Evolutionary conservation across 1,284 basidiomycete species (phyloP).

Genomic region (Ceratobasidium sp.): DNA sequence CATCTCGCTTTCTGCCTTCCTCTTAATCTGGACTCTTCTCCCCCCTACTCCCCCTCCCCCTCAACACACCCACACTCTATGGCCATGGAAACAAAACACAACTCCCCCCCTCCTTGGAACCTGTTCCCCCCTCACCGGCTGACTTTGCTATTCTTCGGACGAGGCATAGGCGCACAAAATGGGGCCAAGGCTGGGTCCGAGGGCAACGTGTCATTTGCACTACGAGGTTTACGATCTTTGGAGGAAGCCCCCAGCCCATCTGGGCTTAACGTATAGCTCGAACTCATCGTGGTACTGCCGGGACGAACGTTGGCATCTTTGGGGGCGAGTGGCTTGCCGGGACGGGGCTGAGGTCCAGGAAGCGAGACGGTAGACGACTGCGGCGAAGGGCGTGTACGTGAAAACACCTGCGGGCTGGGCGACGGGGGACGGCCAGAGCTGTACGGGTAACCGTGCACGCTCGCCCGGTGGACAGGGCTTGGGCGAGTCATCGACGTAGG

Average conservation of each 20-base stretch:
- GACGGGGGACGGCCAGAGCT: constrained; percentile 18
- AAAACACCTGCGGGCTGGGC: constrained; percentile 20
- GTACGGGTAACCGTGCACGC: constrained; percentile 28
- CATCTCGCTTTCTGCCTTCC: constrained; percentile 5
- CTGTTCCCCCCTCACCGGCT: not conserved
- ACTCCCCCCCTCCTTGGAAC: not conserved
- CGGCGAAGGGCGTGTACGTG: constrained; percentile 9
- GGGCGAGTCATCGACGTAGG: constrained; percentile 15
- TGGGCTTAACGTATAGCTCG: not conserved
- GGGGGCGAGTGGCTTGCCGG: constrained; percentile 19
- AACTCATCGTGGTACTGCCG: not conserved
- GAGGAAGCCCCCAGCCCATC: not conserved
- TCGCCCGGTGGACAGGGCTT: constrained; percentile 20
- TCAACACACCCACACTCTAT: not conserved
- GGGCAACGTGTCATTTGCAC: not conserved
- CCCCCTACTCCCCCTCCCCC: constrained; percentile 1
- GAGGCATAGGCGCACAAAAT: constrained; percentile 6
- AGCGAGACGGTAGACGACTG: constrained; percentile 12
- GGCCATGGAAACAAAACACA: not conserved
- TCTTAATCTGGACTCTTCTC: not conserved
- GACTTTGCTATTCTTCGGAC: constrained; percentile 34
- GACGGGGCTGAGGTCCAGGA: not conserved
- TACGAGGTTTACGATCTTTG: constrained; percentile 12
- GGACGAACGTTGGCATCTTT: constrained; percentile 28
- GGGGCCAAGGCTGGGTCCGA: not conserved